Evolutionary conservation across 1,284 basidiomycete species (phyloP), one percentile per base, ranked within the genome.

Genomic region (Rhodotorula sp.): DNA sequence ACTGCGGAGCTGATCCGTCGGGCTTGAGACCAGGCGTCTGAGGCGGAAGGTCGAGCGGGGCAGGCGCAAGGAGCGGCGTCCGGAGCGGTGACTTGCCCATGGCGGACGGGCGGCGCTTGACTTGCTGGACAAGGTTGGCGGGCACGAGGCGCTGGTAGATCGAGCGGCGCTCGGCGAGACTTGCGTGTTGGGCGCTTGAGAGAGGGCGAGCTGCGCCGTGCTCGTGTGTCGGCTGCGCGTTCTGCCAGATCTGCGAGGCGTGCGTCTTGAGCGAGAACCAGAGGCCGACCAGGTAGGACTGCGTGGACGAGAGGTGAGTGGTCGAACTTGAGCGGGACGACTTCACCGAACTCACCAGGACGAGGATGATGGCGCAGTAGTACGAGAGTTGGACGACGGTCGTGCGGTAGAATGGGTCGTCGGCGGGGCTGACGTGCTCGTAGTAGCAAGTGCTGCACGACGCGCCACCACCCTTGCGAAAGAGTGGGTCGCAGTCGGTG

Each of bases 231-330:
- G 74, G 47, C 77, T 64, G 67, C 27, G 71, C 93, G 78, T 98
- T 98, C 80, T 99, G 94, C 96, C 96, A 99, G 76, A 99, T 99
- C 80, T 99, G 96, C 22, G 91, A 90, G 5, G 96, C 96, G 79
- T 99, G 96, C 0, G 96, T 99, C 56, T 94, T 90, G 27, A 99
- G 86, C 56, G 95, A 98, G 84, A 99, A 99, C 96, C 96, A 99
- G 0, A 99, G 84, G 47, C 96, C 96, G 68, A 99, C 88, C 56
- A 96, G 86, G 81, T 99, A 99, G 0, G 96, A 97, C 92, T 96
- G 73, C 22, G 11, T 10, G 9, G 29, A 13, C 19, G 20, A 44
- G 8, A 15, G 1, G 29, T 70, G 59, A 75, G 67, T 32, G 49
- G 30, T 32, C 46, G 58, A 24, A 29, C 17, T 2, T 19, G 36